Evolutionary conservation across 768 basidiomycete genomes (phyloP).

Genomic region (Mycena latifolia): DNA sequence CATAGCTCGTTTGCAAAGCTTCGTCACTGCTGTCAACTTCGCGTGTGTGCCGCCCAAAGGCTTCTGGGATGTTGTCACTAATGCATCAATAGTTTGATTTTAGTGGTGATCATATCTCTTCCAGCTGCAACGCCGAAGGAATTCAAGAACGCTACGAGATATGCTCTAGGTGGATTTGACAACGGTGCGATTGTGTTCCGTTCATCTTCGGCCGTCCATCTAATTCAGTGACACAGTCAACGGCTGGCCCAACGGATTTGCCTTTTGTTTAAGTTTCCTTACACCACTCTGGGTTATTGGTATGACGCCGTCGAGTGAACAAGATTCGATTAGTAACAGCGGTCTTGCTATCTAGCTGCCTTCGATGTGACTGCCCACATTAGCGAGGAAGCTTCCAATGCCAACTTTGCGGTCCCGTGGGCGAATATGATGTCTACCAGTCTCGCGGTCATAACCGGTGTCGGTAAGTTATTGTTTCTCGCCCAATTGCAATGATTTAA

Average conservation of each 20-base stretch:
- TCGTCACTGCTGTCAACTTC: conserved; percentile 56
- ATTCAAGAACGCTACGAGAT: conserved; percentile 50
- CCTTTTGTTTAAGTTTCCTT: conserved; percentile 47
- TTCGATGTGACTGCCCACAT: conserved; percentile 62
- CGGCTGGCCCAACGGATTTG: conserved; percentile 55
- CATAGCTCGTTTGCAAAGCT: conserved; percentile 63
- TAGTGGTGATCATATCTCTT: conserved; percentile 51
- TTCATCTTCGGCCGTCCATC: conserved; percentile 7
- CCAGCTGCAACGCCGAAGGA: conserved; percentile 52
- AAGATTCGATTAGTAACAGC: neutral
- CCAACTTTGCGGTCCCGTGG: conserved; percentile 65
- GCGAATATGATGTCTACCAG: conserved; percentile 60
- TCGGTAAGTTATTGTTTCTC: conserved; percentile 1
- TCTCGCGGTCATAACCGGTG: conserved; percentile 36
- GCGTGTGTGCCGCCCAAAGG: conserved; percentile 37
- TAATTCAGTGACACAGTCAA: conserved; percentile 48
- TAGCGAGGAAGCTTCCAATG: conserved; percentile 67
- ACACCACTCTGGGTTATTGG: conserved; percentile 53
- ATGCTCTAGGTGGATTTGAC: conserved; percentile 50
- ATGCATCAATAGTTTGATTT: conserved; percentile 36
- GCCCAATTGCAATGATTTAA: conserved; percentile 39
- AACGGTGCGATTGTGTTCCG: conserved; percentile 43
- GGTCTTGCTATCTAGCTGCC: conserved; percentile 16
- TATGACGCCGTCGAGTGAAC: conserved; percentile 13
- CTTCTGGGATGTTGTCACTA: conserved; percentile 8